Evolutionary conservation across 2,329 filamentous ascomycete genomes (phyloP), one percentile per base, ranked within the genome.

Genomic region (Lachnellula arida): DNA sequence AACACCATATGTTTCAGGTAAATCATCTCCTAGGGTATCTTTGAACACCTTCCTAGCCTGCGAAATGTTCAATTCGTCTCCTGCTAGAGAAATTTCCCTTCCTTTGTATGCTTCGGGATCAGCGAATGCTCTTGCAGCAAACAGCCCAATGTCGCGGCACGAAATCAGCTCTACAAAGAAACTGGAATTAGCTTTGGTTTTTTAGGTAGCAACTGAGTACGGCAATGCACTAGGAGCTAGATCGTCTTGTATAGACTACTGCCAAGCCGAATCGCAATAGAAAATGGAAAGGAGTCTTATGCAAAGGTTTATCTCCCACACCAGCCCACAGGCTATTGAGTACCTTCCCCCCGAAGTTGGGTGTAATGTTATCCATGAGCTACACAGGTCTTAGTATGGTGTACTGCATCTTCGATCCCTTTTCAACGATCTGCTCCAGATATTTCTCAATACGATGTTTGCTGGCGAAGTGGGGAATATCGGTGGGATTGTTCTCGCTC

Each of bases 401-500:
- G 74, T 77, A 85, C 11, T 70, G 69, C 79, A 82, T 81, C 2
- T 72, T 69, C 1, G 63, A 64, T 3, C 54, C 57, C n/a, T 70
- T 71, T 8, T 73, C 40, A 8, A n/a, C 40, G 17, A 43, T 65
- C 35, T 73, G 71, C 25, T 78, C 72, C n/a, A 84, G 70, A 58
- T 84, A 73, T 53, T 77, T 68, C 66, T 85, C 82, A 60, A 84
- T 81, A 22, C 76, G 66, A 59, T 78, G 74, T 64, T 85, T 84
- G 56, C 66, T 69, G 46, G 74, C 72, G 67, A 84, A 84, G 66
- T 84, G 80, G 0, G 78, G 78, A 46, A 84, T 72, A 1, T 70
- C 55, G 3, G 81, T 82, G 0, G 76, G 72, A 55, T 74, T 73
- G 8, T 73, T 74, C 46, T 75, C 72, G 56, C 73, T 75, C 42